These are phyloP conservation scores for Malus asiatica DNA, from an alignment of 306 rosid species.

Conservation along the genomic window DNA sequence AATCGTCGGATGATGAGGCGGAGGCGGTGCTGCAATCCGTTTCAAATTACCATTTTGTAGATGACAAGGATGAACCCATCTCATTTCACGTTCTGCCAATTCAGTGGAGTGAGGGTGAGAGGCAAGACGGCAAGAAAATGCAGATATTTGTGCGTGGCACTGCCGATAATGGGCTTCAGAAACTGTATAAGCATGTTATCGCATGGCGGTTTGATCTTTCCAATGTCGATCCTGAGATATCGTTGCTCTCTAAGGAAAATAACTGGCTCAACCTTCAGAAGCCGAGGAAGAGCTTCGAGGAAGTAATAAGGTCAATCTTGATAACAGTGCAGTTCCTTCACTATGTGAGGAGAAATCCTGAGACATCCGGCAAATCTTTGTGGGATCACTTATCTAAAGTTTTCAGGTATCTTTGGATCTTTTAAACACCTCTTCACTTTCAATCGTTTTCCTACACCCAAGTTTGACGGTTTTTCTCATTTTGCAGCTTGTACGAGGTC, in stretches of 20 bases:
- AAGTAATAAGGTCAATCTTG: constrained; percentile 47
- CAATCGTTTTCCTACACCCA: not conserved
- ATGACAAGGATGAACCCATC: constrained; percentile 39
- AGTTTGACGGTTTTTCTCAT: not conserved
- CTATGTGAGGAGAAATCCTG: constrained; percentile 49
- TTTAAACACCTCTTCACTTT: not conserved
- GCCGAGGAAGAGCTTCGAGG: constrained; percentile 76
- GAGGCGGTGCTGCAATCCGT: constrained; percentile 39
- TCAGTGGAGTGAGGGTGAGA: constrained; percentile 51
- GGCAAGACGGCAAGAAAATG: constrained; percentile 15
- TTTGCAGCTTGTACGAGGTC: constrained; percentile 49
- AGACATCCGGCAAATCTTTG: constrained; percentile 42
- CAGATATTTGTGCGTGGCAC: constrained; percentile 49
- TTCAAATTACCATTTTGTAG: constrained; percentile 60
- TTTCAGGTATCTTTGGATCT: constrained; percentile 45
- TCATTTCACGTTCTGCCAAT: constrained; percentile 65
- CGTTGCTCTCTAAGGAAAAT: constrained; percentile 53
- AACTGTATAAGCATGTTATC: constrained; percentile 45
- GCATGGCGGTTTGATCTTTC: constrained; percentile 80
- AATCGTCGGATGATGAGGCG: constrained; percentile 74
- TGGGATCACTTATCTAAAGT: constrained; percentile 66
- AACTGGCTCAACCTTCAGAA: constrained; percentile 67
- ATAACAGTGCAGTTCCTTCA: constrained; percentile 57
- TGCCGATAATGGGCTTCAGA: constrained; percentile 62
- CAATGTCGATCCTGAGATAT: constrained; percentile 48